Percentiles rank a stretch among this genome's conserved stretches.
Conservation (phyloP, 192 early-diverging fungal genomes). For the Rhizophagus sp. region DNA sequence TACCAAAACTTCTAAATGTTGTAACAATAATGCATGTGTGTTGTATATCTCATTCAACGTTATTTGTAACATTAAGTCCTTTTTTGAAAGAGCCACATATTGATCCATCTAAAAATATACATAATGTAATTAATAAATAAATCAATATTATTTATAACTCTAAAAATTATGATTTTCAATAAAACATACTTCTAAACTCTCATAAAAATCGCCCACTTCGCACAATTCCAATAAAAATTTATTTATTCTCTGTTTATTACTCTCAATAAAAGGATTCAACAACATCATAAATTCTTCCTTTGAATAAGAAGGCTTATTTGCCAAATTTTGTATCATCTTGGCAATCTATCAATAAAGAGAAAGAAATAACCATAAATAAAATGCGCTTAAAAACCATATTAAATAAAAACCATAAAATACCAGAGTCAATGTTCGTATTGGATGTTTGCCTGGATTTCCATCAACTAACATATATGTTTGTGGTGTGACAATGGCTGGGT, state of each 20-base stretch:
- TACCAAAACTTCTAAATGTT: slow-evolving; percentile 76
- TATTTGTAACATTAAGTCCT: slow-evolving; percentile 85
- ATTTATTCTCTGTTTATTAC: slow-evolving; percentile 82
- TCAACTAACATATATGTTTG: slow-evolving; percentile 94
- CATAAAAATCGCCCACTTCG: slow-evolving; percentile 94
- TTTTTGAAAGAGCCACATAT: slow-evolving; percentile 93
- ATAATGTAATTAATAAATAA: not conserved
- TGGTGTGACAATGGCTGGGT: slow-evolving; percentile 95
- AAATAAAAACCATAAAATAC: slow-evolving; percentile 34
- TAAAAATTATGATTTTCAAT: not conserved
- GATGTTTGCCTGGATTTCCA: slow-evolving; percentile 72
- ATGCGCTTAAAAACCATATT: not conserved
- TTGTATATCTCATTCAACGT: slow-evolving; percentile 95
- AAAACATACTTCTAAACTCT: slow-evolving; percentile 71
- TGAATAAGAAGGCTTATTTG: slow-evolving; percentile 88
- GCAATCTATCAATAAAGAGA: slow-evolving; percentile 59
- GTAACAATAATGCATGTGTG: slow-evolving; percentile 80
- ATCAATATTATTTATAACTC: not conserved
- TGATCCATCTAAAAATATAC: slow-evolving; percentile 79
- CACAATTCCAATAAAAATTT: slow-evolving; percentile 89
- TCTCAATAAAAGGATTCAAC: slow-evolving; percentile 87
- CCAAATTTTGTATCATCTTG: slow-evolving; percentile 93
- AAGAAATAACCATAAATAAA: not conserved
- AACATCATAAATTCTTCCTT: slow-evolving; percentile 93
- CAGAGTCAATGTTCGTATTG: slow-evolving; percentile 87